Base-by-base conservation (phyloP, 2,329 filamentous ascomycete species). In the Aspergillus novoparasiticus region DNA sequence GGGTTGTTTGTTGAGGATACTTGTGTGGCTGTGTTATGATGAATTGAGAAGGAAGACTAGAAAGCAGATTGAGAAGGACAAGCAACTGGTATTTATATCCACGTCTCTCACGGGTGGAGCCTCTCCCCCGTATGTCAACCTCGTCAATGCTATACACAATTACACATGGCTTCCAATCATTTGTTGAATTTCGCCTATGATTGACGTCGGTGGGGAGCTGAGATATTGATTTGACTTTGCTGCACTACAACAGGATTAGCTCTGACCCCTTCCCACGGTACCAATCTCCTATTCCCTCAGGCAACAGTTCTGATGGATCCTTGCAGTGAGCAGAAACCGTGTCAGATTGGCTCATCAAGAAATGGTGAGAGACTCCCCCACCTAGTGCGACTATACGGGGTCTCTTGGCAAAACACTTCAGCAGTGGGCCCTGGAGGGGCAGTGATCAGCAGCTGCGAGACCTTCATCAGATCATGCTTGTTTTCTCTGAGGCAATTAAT, bases 391-490 rank as follows among this genome's bases (percentile, higher is more conserved):
- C 26, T 53, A 28, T 30, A 60, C 57, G 45, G 59, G 36, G 56
- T 36, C 43, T 50, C 64, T 65, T 65, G 64, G 64, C 64, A 39
- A 58, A 58, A 58, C 61, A 61, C 39, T 61, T 64, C 56, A 65
- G 34, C 56, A 50, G 64, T 63, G 64, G 64, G 61, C 48, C 63
- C 43, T 61, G 41, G 48, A 54, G 58, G 61, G 58, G 59, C 45
- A 51, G 46, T 21, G 43, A 36, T 51, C 30, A 58, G 53, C 34
- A 58, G 53, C 34, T 28, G 46, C 46, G 16, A 50, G 14, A 28
- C 46, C 23, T 14, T 12, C 28, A 28, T 48, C 12, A 28, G 26
- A 48, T 26, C 23, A 21, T 6, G 19, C 19, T 51, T 51, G 57
- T 53, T 51, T 53, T 34, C 32, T 59, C 21, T 41, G 51, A 39